Base-by-base conservation (phyloP, 768 basidiomycete species). In the Hydnomerulius pinastri region DNA sequence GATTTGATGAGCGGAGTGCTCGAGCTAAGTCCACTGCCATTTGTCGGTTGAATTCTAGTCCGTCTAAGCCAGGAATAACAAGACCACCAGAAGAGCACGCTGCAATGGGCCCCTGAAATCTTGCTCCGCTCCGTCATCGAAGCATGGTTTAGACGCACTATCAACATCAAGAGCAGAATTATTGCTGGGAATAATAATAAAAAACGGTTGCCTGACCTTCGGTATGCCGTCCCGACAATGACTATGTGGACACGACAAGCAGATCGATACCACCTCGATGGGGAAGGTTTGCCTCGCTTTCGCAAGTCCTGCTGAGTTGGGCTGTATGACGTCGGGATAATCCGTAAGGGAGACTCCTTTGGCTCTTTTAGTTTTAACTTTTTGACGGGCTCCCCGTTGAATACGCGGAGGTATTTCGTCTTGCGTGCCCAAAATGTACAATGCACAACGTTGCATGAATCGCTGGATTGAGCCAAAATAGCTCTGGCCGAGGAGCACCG, bases 321-420 rank as follows among this genome's bases (percentile, higher is more conserved):
- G 47, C 38, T 54, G 44, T 52, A 48, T 57, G 41, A 52, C 41
- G 36, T 58, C 63, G 59, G 56, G 55, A 42, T 37, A 37, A 44
- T 37, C 59, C 63, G 55, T 48, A 58, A 59, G 48, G 58, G 63
- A 52, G 53, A 54, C 56, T 48, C 49, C 56, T 64, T 71, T 71
- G 62, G 60, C 69, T 70, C 63, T 67, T 66, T 65, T 44, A 21
- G 65, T 68, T 69, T 71, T 58, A 57, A 39, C 60, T 60, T 69
- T 69, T 69, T 70, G 54, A 56, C 64, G 48, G 46, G 54, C 15
- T 51, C 52, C 54, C 61, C 51, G 43, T 56, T 46, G 51, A 52
- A 54, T 46, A 36, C 54, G 50, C 55, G 59, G 56, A 32, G 17
- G 17, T 15, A 58, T 54, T 59, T 57, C 38, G 42, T 43, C 38